A percentile compares a stretch with the other conserved stretches of the same genome.
Evolutionary conservation across 371 early-diverging fungal species (phyloP).

Genomic region (Mortierella sp.): DNA sequence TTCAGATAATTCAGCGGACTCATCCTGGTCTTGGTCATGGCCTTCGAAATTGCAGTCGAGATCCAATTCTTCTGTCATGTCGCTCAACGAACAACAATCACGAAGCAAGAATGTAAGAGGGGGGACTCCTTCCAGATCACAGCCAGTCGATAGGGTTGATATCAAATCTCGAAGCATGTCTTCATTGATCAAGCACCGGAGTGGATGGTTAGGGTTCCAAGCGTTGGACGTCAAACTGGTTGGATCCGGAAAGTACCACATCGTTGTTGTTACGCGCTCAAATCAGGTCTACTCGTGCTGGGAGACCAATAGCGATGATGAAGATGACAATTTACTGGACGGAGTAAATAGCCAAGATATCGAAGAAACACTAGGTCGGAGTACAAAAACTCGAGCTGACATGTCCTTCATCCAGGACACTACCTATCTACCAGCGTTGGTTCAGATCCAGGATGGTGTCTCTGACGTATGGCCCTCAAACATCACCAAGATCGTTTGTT

Average conservation of each 20-base stretch:
- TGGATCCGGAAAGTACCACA: conserved; percentile 32
- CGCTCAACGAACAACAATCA: neutral
- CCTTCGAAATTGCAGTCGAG: conserved; percentile 10
- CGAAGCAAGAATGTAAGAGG: neutral
- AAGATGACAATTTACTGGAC: neutral
- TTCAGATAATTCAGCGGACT: conserved; percentile 2
- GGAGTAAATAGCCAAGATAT: neutral
- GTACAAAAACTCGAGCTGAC: conserved; percentile 1
- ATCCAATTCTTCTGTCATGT: conserved; percentile 1
- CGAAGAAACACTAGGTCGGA: conserved; percentile 28
- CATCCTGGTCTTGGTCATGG: conserved; percentile 34
- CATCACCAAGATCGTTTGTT: conserved; percentile 32
- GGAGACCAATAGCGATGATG: conserved; percentile 17
- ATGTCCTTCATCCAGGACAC: conserved; percentile 24
- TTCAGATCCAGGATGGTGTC: conserved; percentile 3
- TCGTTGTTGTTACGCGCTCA: conserved; percentile 25
- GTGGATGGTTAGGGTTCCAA: conserved; percentile 39
- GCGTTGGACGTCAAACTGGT: conserved; percentile 24
- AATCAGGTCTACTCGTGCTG: conserved; percentile 46
- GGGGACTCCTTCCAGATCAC: neutral
- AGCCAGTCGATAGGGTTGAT: neutral
- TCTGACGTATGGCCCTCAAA: conserved; percentile 4
- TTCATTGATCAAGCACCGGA: conserved; percentile 22
- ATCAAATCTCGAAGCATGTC: conserved; percentile 40
- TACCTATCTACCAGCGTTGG: conserved; percentile 30